Evolutionary conservation across 495 filamentous ascomycete species (phyloP), one percentile per base, ranked within the genome.

Genomic region (Daldinia decipiens): DNA sequence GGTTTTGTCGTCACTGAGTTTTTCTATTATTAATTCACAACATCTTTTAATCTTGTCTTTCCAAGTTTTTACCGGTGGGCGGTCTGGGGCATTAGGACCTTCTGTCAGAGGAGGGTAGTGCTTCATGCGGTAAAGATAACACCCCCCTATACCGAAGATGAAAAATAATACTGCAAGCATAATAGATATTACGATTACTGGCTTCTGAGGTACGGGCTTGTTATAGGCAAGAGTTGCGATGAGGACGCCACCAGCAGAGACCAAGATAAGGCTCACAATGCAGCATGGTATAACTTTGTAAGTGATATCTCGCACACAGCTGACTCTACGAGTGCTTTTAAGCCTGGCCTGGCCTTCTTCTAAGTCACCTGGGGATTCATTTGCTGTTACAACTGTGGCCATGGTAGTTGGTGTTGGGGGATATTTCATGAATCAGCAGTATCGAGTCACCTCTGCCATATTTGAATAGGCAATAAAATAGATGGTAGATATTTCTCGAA

Each of bases 251-350:
- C 72, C 69, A 9, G 57, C 15, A 9, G 72, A 71, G 58, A 77
- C 60, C 21, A 66, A 5, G 13, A 73, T 50, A 21, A 77, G 72
- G 29, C 40, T 34, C 11, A 60, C 17, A 24, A 56, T 36, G 34
- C 57, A 71, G 13, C 62, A 65, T 26, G 73, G 75, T 9, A 77
- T 62, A 1, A 75, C 19, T 57, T 65, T 71, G 13, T 36, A 69
- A 11, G 72, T 77, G 56, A 73, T 62, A n/a, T 73, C 60, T 43
- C 65, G 64, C 8, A 75, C 45, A n/a, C 50, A 59, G 31, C 36
- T 40, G 24, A 55, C 65, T 13, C 24, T 51, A 31, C 64, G 62
- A n/a, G 53, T 47, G 52, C 17, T 21, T 2, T 13, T 8, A 17
- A 40, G 45, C 9, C 17, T 11, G 11, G 15, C 15, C 7, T 62